phyloP scores from a whole-genome alignment of 371 early-diverging fungal genomes.

The Blakeslea trispora region DNA sequence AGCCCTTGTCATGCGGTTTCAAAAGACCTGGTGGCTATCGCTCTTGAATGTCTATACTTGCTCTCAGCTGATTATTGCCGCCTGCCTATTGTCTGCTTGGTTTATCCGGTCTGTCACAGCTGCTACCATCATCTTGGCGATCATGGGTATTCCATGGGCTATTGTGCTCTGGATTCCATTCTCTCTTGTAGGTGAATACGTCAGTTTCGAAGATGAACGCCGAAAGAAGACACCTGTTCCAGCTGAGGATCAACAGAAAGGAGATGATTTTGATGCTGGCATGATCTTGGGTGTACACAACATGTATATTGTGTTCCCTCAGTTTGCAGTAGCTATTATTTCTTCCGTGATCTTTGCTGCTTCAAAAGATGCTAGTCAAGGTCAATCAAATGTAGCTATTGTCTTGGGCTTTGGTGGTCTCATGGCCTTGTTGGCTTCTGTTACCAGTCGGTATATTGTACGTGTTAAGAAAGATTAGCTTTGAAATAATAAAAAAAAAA shows the following conservation, averaged over 20 bases:
- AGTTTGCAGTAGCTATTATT: slow-evolving; percentile 59
- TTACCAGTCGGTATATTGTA: slow-evolving; percentile 34
- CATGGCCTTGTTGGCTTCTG: slow-evolving; percentile 57
- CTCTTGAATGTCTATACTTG: slow-evolving; percentile 60
- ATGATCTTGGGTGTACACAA: slow-evolving; percentile 80
- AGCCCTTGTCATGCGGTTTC: slow-evolving; percentile 34
- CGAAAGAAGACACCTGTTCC: slow-evolving; percentile 14
- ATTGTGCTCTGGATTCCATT: slow-evolving; percentile 80
- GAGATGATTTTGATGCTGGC: slow-evolving; percentile 52
- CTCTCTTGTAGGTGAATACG: slow-evolving; percentile 74
- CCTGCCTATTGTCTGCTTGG: slow-evolving; percentile 56
- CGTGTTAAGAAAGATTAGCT: slow-evolving; percentile 17
- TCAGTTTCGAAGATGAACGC: slow-evolving; percentile 51
- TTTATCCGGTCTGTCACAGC: slow-evolving; percentile 49
- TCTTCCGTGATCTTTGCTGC: slow-evolving; percentile 52
- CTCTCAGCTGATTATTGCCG: slow-evolving; percentile 60
- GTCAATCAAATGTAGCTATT: slow-evolving; percentile 40
- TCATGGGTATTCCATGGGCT: slow-evolving; percentile 78
- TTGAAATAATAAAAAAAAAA: too few relatives aligned
- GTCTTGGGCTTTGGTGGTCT: slow-evolving; percentile 61
- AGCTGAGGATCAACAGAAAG: slow-evolving; percentile 13
- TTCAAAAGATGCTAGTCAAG: slow-evolving; percentile 18
- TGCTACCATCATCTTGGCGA: slow-evolving; percentile 62
- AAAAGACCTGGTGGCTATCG: slow-evolving; percentile 36
- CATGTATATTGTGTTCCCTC: slow-evolving; percentile 80